phyloP scores from a whole-genome alignment of 106 monocot species.

The Dactylorhiza incarnata region DNA sequence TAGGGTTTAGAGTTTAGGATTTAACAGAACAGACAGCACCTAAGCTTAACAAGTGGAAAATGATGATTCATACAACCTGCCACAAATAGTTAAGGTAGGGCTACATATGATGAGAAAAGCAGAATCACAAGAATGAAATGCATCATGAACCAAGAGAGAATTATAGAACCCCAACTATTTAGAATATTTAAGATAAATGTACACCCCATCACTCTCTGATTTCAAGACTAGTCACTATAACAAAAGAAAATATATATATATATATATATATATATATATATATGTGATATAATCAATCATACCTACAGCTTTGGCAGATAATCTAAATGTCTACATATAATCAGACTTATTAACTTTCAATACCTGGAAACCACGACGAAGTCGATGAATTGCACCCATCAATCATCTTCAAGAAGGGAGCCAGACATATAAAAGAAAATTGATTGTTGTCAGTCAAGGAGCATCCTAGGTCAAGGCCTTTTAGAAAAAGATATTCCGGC shows the following conservation, averaged over 20 bases:
- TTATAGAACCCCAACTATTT: not conserved
- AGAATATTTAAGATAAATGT: slow-evolving; percentile 1
- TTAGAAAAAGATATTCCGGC: slow-evolving; percentile 1
- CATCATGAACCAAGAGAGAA: slow-evolving; percentile 1
- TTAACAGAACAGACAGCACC: too few relatives aligned
- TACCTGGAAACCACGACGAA: slow-evolving; percentile 6
- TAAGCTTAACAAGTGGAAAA: too few relatives aligned
- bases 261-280: not conserved
- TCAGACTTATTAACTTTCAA: slow-evolving; percentile 17
- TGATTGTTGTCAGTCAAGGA: not conserved
- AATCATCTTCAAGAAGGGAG: not conserved
- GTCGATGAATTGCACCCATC: not conserved
- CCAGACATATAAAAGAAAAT: slow-evolving; percentile 8
- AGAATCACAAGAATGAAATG: not conserved
- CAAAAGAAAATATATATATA: not conserved
- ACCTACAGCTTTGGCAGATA: slow-evolving; percentile 7
- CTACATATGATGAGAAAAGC: too few relatives aligned
- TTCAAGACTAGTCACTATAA: not conserved
- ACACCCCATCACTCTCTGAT: not conserved
- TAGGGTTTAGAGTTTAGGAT: too few relatives aligned
- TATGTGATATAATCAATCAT: slow-evolving; percentile 15
- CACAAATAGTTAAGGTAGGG: too few relatives aligned
- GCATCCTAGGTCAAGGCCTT: not conserved
- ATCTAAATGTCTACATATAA: slow-evolving; percentile 8
- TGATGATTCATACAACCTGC: too few relatives aligned